Conservation (phyloP, 768 basidiomycete species). For the Rhodotorula taiwanensis region DNA sequence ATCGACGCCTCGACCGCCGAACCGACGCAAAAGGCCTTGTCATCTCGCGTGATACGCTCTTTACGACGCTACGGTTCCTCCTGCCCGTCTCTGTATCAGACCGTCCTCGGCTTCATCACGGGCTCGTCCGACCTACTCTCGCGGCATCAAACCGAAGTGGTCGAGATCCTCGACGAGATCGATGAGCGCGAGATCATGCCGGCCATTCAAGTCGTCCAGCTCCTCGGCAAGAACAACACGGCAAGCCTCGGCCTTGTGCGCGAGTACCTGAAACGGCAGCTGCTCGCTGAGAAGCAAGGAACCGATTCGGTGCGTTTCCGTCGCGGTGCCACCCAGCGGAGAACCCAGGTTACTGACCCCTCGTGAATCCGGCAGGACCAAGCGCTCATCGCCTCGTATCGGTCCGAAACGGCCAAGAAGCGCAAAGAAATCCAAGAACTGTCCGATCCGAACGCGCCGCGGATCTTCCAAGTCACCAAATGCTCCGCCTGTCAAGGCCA, state of each 20-base stretch:
- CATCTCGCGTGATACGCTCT: constrained; percentile 61
- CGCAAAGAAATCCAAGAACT: constrained; percentile 74
- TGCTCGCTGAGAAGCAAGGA: constrained; percentile 64
- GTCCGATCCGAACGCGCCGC: constrained; percentile 66
- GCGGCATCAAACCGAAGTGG: constrained; percentile 65
- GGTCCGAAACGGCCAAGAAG: constrained; percentile 71
- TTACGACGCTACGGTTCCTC: constrained; percentile 65
- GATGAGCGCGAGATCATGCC: constrained; percentile 77
- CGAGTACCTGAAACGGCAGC: constrained; percentile 76
- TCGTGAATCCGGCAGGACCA: constrained; percentile 69
- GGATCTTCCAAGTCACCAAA: constrained; percentile 87
- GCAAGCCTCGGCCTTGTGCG: constrained; percentile 87
- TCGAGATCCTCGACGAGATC: constrained; percentile 64
- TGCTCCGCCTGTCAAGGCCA: constrained; percentile 84
- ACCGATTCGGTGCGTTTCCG: constrained; percentile 74
- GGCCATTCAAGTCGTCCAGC: constrained; percentile 80
- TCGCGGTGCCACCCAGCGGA: no score
- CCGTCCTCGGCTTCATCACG: constrained; percentile 83
- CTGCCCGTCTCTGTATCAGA: constrained; percentile 70
- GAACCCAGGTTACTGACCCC: no score
- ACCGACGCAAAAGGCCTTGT: constrained; percentile 40
- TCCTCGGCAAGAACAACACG: constrained; percentile 78
- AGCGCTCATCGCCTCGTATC: constrained; percentile 78
- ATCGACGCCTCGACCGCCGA: constrained; percentile 26
- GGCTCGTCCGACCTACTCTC: constrained; percentile 66